Base-by-base conservation (phyloP, 1,284 basidiomycete genomes). In the Microbotryomycetes sp. region DNA sequence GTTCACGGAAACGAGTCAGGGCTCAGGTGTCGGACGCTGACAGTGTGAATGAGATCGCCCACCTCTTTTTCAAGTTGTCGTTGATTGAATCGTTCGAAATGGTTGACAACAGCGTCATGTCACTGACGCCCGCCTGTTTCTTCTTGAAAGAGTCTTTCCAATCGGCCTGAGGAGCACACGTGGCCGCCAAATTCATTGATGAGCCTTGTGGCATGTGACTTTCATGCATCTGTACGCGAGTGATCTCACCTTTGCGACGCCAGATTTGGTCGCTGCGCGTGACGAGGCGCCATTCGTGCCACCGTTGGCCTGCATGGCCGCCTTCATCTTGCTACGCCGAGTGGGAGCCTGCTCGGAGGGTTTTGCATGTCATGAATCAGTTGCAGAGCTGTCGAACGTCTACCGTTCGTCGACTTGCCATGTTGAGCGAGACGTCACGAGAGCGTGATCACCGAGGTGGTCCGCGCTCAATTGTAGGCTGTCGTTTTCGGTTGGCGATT, bases 61-160 rank as follows among this genome's bases (percentile, higher is more conserved):
- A 69, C 67, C 94, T 84, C 77, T 94, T 92, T 81, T 96, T 87
- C 69, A 99, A 82, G 76, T 99, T 99, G 59, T 97, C 92, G 77
- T 97, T 98, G 82, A 99, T 86, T 70, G 87, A 87, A 74, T 98
- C 94, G 77, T 99, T 97, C 76, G 90, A 93, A 80, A 98, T 96
- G 56, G 92, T 96, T 58, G 89, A 89, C 65, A 99, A 81, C 65
- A 99, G 80, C 9, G 96, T 99, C 96, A 98, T 98, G 80, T 99
- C 96, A 57, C 91, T 87, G 60, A 99, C 94, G 63, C 96, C 96
- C 60, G 93, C 90, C 77, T 94, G 93, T 84, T 94, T 96, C 66
- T 72, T 72, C 85, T 91, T 92, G 81, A 96, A 94, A 19, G 91
- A 90, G 74, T 96, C 92, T 76, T 92, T 92, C 92, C 92, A 97